Conservation (phyloP, 2,329 filamentous ascomycete species). For the Cadophora malorum region DNA sequence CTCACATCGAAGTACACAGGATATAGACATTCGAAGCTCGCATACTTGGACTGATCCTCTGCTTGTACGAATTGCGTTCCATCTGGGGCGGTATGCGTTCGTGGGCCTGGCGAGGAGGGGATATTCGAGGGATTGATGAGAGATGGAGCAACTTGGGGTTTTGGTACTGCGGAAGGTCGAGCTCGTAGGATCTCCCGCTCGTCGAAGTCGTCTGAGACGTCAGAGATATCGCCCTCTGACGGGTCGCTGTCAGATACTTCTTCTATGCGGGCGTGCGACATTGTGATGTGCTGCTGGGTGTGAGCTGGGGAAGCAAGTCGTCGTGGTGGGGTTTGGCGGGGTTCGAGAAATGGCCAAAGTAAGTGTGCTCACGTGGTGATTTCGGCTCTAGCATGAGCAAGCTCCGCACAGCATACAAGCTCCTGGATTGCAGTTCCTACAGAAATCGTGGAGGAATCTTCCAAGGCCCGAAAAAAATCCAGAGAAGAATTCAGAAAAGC, state of each 20-base stretch:
- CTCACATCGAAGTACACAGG: conserved; percentile 91
- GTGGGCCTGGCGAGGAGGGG: conserved; percentile 34
- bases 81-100: conserved; percentile 38
- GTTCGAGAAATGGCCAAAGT: conserved; percentile 16
- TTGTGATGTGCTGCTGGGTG: conserved; percentile 48
- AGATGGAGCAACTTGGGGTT: conserved; percentile 20
- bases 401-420: conserved; percentile 24
- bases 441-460: conserved; percentile 27
- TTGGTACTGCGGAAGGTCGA: conserved; percentile 24
- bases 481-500: conserved; percentile 21
- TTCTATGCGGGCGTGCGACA: conserved; percentile 90
- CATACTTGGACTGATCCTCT: conserved; percentile 64
- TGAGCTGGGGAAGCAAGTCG: conserved; percentile 17
- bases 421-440: conserved; percentile 24
- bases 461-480: conserved; percentile 23
- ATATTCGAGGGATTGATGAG: conserved; percentile 46
- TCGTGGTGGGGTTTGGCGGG: conserved; percentile 30
- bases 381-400: conserved; percentile 25
- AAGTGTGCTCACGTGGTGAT: conserved; percentile 12
- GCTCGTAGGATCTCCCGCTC: conserved; percentile 49
- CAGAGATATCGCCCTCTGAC: conserved; percentile 80
- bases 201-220: conserved; percentile 64
- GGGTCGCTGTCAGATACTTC: conserved; percentile 81
- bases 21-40: conserved; percentile 87
- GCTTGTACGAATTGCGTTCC: conserved; percentile 47